Conservation (phyloP, 1,139 yeast species). For the Taphrina confusa region DNA sequence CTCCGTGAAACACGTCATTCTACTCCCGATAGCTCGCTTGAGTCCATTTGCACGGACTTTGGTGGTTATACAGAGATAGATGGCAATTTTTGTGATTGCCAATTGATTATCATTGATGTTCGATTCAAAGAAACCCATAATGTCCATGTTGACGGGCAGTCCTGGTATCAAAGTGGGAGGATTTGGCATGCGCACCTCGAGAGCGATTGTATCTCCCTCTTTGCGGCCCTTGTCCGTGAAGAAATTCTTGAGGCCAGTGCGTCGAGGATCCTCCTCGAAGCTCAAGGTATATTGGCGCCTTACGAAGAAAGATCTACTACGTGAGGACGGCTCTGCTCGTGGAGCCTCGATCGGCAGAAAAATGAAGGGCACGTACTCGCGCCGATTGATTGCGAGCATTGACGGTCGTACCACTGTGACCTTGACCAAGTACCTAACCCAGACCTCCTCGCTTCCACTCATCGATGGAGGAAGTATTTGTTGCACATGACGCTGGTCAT, state of each 20-base stretch:
- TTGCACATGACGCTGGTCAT: conserved; percentile 49
- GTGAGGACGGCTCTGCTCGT: conserved; percentile 14
- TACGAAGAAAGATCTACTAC: conserved; percentile 21
- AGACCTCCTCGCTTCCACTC: conserved; percentile 54
- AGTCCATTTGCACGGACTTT: conserved; percentile 18
- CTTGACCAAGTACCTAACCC: conserved; percentile 52
- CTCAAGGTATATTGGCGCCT: conserved; percentile 24
- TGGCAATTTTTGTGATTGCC: conserved; percentile 13
- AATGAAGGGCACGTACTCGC: conserved; percentile 56
- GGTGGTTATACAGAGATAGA: conserved; percentile 19
- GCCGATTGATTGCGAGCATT: conserved; percentile 54
- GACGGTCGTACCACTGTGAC: conserved; percentile 62
- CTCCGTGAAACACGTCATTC: conserved; percentile 7
- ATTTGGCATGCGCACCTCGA: conserved; percentile 30
- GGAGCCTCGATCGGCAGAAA: conserved; percentile 57
- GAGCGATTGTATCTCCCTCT: conserved; percentile 23
- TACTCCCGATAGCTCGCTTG: conserved; percentile 11
- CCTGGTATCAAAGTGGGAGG: conserved; percentile 27
- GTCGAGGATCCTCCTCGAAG: conserved; percentile 15
- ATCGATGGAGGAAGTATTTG: conserved; percentile 61
- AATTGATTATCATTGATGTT: conserved; percentile 4
- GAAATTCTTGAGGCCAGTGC: conserved; percentile 16
- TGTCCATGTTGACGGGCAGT: conserved; percentile 20
- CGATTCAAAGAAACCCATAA: conserved; percentile 21
- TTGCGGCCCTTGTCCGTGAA: background rate